These are phyloP conservation scores for Paralagenidium karlingii DNA, from an alignment of 352 stramenopile species.

Conservation along the genomic window DNA sequence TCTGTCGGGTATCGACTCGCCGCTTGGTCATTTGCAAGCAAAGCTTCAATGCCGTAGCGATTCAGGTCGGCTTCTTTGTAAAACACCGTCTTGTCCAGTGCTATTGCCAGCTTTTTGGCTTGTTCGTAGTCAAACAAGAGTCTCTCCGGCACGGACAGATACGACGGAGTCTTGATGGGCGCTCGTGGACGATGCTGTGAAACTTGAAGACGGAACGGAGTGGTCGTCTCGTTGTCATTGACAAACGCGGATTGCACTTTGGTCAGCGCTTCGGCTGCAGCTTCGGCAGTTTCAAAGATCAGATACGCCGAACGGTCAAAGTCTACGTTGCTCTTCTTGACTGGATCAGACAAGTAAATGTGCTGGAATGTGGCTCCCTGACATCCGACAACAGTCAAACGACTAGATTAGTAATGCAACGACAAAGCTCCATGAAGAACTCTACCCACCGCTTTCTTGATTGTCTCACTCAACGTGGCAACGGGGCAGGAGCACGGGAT, in stretches of 20 bases:
- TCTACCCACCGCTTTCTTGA: conserved; percentile 75
- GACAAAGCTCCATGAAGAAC: no score
- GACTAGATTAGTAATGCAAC: conserved; percentile 1
- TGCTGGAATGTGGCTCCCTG: conserved; percentile 64
- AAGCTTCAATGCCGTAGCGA: conserved; percentile 33
- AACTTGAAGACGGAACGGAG: conserved; percentile 69
- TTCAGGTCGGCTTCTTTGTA: conserved; percentile 26
- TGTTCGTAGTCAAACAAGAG: conserved; percentile 49
- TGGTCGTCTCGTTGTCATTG: conserved; percentile 57
- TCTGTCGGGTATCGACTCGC: conserved; percentile 26
- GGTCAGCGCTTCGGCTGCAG: conserved; percentile 51
- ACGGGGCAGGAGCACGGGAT: conserved; percentile 70
- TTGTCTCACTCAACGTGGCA: conserved; percentile 49
- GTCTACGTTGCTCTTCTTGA: conserved; percentile 79
- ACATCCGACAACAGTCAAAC: not conserved
- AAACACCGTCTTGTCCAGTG: conserved; percentile 54
- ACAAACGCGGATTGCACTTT: conserved; percentile 84
- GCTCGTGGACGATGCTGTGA: conserved; percentile 62
- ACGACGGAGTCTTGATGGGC: conserved; percentile 72
- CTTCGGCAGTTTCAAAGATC: conserved; percentile 61
- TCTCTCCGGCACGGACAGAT: conserved; percentile 54
- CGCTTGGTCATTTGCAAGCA: conserved; percentile 38
- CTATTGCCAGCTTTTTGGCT: conserved; percentile 30
- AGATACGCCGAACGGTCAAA: conserved; percentile 81
- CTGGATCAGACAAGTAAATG: conserved; percentile 67